Percentiles rank a stretch among this genome's conserved stretches.
phyloP scores from a whole-genome alignment of 179 eudicot species.

The Pouteria campechiana region DNA sequence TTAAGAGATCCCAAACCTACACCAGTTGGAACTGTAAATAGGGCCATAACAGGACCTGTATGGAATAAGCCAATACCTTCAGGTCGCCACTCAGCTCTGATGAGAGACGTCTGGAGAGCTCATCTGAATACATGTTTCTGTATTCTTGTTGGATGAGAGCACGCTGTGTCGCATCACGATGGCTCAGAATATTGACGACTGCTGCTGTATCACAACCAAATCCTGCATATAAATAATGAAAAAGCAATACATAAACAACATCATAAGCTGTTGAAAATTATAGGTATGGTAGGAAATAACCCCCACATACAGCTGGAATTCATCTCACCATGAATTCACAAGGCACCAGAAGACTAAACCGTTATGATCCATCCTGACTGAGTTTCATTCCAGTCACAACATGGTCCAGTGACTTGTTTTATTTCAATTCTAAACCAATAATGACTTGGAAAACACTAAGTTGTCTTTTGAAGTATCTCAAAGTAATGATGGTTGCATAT shows the following conservation, averaged over 20 bases:
- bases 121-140: conserved; percentile 40
- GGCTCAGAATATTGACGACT: conserved; percentile 59
- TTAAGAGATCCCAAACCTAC: too few relatives aligned
- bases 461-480: too few relatives aligned
- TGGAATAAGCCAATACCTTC: too few relatives aligned
- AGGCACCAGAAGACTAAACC: too few relatives aligned
- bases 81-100: conserved; percentile 54
- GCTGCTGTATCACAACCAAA: conserved; percentile 54
- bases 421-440: too few relatives aligned
- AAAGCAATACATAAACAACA: conserved; percentile 1
- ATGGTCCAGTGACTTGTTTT: neutral
- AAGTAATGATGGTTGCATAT: too few relatives aligned
- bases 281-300: neutral
- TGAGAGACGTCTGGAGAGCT: conserved; percentile 35
- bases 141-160: conserved; percentile 49
- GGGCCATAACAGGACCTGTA: neutral
- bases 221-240: conserved; percentile 18
- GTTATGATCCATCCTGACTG: too few relatives aligned
- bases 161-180: conserved; percentile 57
- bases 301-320: too few relatives aligned
- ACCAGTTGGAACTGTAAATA: too few relatives aligned
- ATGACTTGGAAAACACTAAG: too few relatives aligned
- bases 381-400: neutral
- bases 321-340: too few relatives aligned
- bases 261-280: neutral